Conservation (phyloP, 164 flowering plant species). For the Platanus orientalis region DNA sequence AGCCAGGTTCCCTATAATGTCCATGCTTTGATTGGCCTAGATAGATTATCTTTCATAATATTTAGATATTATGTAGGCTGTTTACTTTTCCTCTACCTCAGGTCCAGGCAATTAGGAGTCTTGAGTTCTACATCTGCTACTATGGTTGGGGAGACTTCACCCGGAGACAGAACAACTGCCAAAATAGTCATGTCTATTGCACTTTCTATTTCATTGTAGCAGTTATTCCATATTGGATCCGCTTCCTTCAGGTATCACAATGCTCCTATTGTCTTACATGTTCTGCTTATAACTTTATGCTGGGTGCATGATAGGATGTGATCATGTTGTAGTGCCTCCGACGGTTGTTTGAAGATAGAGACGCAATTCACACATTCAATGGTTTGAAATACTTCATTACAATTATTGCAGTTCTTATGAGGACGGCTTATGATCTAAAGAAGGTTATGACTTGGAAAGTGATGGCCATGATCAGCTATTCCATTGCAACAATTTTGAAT, state of each 20-base stretch:
- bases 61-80: background rate
- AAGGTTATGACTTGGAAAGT: conserved; percentile 38
- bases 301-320: too few species aligned
- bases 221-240: conserved; percentile 33
- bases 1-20: background rate
- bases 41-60: too few species aligned
- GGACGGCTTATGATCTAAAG: conserved; percentile 44
- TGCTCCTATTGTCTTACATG: too few species aligned
- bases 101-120: conserved; percentile 72
- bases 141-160: conserved; percentile 63
- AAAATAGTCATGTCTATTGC: conserved; percentile 17
- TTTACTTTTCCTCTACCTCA: conserved; percentile 18
- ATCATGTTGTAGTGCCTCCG: conserved; percentile 53
- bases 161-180: conserved; percentile 38
- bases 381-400: conserved; percentile 59
- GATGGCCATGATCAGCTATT: conserved; percentile 49
- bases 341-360: conserved; percentile 60
- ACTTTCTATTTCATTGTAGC: conserved; percentile 32
- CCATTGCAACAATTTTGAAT: conserved; percentile 37
- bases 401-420: conserved; percentile 55
- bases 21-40: background rate
- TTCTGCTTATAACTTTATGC: too few species aligned
- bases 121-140: conserved; percentile 70
- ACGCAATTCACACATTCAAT: conserved; percentile 48
- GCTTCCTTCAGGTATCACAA: conserved; percentile 32